These are phyloP conservation scores for Eucalyptus lansdowneana DNA, from an alignment of 345 rosid species.

Conservation along the genomic window DNA sequence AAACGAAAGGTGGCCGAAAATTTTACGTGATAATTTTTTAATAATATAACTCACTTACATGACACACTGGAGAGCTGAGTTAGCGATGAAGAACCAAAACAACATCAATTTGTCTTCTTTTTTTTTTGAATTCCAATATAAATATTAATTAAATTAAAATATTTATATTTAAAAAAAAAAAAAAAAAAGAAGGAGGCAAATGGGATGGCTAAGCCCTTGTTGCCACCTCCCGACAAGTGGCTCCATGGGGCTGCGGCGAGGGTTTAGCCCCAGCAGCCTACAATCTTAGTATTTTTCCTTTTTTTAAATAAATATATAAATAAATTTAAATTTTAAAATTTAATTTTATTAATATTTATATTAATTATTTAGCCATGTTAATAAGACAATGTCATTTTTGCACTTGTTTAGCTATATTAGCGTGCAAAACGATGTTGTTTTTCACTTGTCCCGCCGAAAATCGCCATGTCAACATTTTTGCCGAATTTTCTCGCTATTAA, in stretches of 20 bases:
- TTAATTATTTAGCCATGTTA: too few species aligned
- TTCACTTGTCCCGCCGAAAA: accelerated
- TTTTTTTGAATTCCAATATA: accelerated
- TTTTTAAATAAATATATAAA: too few species aligned
- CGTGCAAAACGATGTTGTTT: accelerated
- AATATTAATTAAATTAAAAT: too few species aligned
- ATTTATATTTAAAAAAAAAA: too few species aligned
- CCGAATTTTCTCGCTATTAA: accelerated
- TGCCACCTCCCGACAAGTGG: too few species aligned
- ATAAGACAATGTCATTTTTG: too few species aligned
- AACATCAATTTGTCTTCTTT: accelerated
- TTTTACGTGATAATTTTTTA: too few species aligned
- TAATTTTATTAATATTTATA: too few species aligned
- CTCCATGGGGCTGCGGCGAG: too few species aligned
- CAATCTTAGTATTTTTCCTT: accelerated
- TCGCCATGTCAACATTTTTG: accelerated
- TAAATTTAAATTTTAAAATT: too few species aligned
- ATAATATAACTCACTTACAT: too few species aligned
- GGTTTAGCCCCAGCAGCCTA: accelerated
- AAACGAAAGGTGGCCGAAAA: accelerated
- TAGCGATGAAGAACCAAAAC: accelerated
- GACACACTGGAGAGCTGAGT: accelerated
- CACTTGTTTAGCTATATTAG: accelerated
- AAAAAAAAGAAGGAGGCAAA: accelerated
- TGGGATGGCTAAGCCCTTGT: accelerated